Evolutionary conservation across 2,329 filamentous ascomycete genomes (phyloP).

Genomic region (Keithomyces neogunnii): DNA sequence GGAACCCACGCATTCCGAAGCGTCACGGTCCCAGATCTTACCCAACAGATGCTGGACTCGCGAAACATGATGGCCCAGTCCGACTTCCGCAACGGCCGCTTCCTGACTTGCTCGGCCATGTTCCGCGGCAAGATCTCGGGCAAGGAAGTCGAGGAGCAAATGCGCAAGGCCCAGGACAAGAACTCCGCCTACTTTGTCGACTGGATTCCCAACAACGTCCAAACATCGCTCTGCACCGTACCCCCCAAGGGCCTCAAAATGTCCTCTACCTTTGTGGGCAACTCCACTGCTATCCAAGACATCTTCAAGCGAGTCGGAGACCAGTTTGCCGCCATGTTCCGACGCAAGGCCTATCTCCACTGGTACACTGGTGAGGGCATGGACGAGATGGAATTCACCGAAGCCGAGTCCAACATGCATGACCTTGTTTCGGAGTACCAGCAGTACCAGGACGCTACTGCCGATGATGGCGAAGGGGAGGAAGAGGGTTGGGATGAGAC

Average conservation of each 20-base stretch:
- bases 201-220: conserved; percentile 99
- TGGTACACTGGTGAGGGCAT: conserved; percentile 99
- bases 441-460: conserved; percentile 98
- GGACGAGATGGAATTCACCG: conserved; percentile 99
- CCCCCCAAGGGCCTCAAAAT: conserved; percentile 96
- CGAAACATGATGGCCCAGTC: conserved; percentile 99
- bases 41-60: conserved; percentile 99
- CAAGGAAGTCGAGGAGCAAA: conserved; percentile 99
- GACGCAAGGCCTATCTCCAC: conserved; percentile 99
- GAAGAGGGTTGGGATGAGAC: conserved; percentile 64
- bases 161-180: conserved; percentile 99
- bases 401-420: conserved; percentile 99
- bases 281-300: conserved; percentile 99
- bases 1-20: conserved; percentile 89
- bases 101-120: conserved; percentile 98
- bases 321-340: conserved; percentile 99
- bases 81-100: conserved; percentile 98
- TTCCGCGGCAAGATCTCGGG: conserved; percentile 99
- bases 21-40: conserved; percentile 93
- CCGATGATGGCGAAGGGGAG: conserved; percentile 92
- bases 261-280: conserved; percentile 97
- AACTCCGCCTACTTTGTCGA: conserved; percentile 99
- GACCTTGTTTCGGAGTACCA: conserved; percentile 98
- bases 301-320: conserved; percentile 99
- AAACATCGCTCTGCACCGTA: conserved; percentile 98